Conservation (phyloP, 352 stramenopile species). For the Achlya hypogyna region DNA sequence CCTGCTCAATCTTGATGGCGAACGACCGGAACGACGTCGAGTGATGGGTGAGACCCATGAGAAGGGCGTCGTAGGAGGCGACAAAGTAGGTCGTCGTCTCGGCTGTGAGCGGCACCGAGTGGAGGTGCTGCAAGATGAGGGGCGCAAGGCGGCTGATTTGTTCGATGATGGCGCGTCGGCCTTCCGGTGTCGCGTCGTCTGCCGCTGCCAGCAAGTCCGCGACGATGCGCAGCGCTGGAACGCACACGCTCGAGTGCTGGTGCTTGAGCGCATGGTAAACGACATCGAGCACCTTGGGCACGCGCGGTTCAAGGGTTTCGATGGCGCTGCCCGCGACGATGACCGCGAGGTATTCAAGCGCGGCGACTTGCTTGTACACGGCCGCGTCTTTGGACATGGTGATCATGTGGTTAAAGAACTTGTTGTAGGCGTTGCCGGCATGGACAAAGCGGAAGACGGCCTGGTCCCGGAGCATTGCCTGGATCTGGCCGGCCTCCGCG, state of each 20-base stretch:
- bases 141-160: constrained; percentile 1
- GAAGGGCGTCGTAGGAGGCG: constrained; percentile 12
- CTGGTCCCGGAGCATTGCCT: constrained; percentile 39
- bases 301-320: constrained; percentile 44
- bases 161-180: neutral
- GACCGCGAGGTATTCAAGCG: constrained; percentile 53
- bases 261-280: constrained; percentile 63
- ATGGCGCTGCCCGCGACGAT: constrained; percentile 47
- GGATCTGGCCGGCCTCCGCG: constrained; percentile 41
- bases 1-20: constrained; percentile 13
- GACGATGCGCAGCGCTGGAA: constrained; percentile 10
- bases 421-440: constrained; percentile 65
- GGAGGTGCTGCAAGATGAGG: constrained; percentile 6
- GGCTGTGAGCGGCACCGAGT: neutral
- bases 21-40: constrained; percentile 18
- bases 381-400: constrained; percentile 36
- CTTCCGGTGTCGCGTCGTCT: neutral
- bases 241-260: constrained; percentile 26
- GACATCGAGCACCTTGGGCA: constrained; percentile 48
- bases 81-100: constrained; percentile 6
- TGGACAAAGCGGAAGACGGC: constrained; percentile 66
- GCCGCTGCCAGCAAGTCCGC: neutral
- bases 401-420: constrained; percentile 56
- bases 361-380: constrained; percentile 31
- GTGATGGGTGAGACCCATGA: neutral